These are phyloP conservation scores for Oryza glaberrima DNA, from an alignment of 176 grass and related monocot species.

Conservation along the genomic window DNA sequence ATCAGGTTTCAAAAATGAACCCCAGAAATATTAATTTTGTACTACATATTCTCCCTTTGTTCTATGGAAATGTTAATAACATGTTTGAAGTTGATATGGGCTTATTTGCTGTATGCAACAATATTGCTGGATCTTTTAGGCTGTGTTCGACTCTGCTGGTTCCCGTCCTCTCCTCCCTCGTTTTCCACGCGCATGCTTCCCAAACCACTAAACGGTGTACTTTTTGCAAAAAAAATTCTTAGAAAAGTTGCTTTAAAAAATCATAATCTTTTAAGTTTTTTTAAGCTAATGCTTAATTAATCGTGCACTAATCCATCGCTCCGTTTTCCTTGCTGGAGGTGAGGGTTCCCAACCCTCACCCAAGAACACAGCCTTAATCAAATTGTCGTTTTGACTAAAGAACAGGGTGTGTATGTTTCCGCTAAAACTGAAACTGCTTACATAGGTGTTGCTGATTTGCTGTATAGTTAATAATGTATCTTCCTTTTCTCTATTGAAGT, in stretches of 20 bases:
- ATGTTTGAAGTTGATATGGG: conserved; percentile 27
- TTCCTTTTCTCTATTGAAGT: conserved; percentile 13
- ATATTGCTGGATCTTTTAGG: neutral
- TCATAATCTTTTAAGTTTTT: too few species aligned
- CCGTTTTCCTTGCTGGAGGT: too few species aligned
- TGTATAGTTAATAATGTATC: neutral
- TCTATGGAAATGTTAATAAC: conserved; percentile 13
- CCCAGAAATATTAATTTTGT: neutral
- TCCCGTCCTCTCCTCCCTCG: too few species aligned
- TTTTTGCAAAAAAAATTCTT: too few species aligned
- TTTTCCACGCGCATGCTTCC: too few species aligned
- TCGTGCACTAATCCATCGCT: too few species aligned
- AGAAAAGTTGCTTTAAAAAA: too few species aligned
- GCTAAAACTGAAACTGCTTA: conserved; percentile 9
- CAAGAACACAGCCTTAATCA: neutral
- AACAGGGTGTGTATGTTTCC: neutral
- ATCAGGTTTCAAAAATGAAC: conserved; percentile 70
- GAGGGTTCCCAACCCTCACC: too few species aligned
- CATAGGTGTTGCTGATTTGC: conserved; percentile 14
- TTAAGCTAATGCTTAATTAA: too few species aligned
- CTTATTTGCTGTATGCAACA: conserved; percentile 1
- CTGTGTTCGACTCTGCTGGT: too few species aligned
- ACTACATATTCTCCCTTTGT: neutral
- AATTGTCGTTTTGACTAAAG: conserved; percentile 7
- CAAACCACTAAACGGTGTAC: too few species aligned